phyloP scores from a whole-genome alignment of 805 yeast species.

The Starmerella roubikii region DNA sequence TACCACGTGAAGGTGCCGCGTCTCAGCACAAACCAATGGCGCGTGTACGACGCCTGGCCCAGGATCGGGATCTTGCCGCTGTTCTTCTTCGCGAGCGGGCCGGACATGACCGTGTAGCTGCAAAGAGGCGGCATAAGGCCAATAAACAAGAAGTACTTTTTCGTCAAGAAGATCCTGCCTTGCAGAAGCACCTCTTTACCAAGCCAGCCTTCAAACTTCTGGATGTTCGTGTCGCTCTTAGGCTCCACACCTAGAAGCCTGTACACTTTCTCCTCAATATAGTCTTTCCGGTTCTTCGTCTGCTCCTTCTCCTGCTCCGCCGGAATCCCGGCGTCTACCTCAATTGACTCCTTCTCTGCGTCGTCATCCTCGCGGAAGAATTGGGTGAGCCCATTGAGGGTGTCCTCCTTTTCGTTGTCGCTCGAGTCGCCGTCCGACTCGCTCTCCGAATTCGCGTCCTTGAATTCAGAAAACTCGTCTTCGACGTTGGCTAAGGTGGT shows the following conservation, averaged over 20 bases:
- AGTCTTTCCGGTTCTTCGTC: too few species aligned
- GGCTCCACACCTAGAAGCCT: constrained; percentile 4
- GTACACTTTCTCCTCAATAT: constrained; percentile 1
- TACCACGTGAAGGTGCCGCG: constrained; percentile 57
- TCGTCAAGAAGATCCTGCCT: constrained; percentile 70
- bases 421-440: background rate
- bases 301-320: background rate
- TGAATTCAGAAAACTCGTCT: too few species aligned
- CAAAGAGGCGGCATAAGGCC: constrained; percentile 59
- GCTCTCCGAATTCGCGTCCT: background rate
- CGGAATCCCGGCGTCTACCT: background rate
- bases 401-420: background rate
- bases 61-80: constrained; percentile 23
- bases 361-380: background rate
- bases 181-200: constrained; percentile 70
- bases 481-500: too few species aligned
- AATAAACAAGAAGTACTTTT: constrained; percentile 50
- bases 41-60: constrained; percentile 27
- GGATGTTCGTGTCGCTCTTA: constrained; percentile 2
- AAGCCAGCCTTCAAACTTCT: constrained; percentile 38
- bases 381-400: background rate
- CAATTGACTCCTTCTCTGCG: background rate
- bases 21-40: constrained; percentile 73
- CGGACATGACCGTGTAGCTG: constrained; percentile 32
- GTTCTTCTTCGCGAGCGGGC: constrained; percentile 33